phyloP scores from a whole-genome alignment of 1,284 basidiomycete species.

The Apiotrichum gamsii region DNA sequence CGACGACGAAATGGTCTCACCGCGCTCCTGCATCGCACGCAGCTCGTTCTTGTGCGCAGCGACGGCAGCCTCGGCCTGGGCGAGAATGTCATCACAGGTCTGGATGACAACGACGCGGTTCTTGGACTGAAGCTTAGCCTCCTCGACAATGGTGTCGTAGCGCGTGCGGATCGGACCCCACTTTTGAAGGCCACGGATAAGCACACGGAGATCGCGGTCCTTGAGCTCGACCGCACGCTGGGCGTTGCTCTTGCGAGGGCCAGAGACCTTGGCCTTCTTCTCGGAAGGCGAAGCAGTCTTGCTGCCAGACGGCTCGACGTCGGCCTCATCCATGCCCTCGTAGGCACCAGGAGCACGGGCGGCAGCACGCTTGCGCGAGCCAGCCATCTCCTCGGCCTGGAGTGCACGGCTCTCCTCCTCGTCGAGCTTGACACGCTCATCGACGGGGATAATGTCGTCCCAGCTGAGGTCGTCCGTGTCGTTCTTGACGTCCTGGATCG shows the following conservation, averaged over 20 bases:
- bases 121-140: slow-evolving; percentile 91
- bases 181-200: slow-evolving; percentile 90
- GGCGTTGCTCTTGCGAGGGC: slow-evolving; percentile 56
- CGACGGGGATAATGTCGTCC: slow-evolving; percentile 97
- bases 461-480: slow-evolving; percentile 70
- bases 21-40: slow-evolving; percentile 65
- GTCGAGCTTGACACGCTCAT: slow-evolving; percentile 81
- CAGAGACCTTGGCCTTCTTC: slow-evolving; percentile 37
- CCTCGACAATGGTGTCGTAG: slow-evolving; percentile 86
- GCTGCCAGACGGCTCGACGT: slow-evolving; percentile 54
- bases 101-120: slow-evolving; percentile 88
- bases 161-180: slow-evolving; percentile 97
- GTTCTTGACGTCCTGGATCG: slow-evolving; percentile 95
- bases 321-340: slow-evolving; percentile 83
- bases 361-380: slow-evolving; percentile 68
- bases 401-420: slow-evolving; percentile 58
- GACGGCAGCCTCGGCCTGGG: slow-evolving; percentile 75
- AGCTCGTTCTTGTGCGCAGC: slow-evolving; percentile 77
- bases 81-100: slow-evolving; percentile 86
- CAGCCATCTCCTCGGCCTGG: slow-evolving; percentile 50
- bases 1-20: slow-evolving; percentile 60
- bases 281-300: slow-evolving; percentile 49
- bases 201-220: slow-evolving; percentile 90
- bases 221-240: slow-evolving; percentile 95
- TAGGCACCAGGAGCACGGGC: slow-evolving; percentile 66